Evolutionary conservation across 306 rosid genomes (phyloP).

Genomic region (Acacia melanoxylon): DNA sequence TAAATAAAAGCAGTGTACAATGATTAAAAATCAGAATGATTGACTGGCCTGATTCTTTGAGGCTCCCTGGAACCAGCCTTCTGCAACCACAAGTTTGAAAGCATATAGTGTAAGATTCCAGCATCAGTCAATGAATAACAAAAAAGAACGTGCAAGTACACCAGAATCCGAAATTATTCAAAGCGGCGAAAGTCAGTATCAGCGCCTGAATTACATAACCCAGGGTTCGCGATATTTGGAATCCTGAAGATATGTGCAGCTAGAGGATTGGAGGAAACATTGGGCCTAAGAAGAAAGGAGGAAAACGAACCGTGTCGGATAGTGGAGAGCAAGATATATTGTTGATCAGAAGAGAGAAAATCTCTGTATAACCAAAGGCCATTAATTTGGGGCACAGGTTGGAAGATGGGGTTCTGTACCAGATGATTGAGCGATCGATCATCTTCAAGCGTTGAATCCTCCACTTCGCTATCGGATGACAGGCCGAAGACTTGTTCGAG

Average conservation of each 20-base stretch:
- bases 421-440: background rate
- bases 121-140: background rate
- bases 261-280: background rate
- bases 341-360: constrained; percentile 53
- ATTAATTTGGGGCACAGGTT: constrained; percentile 41
- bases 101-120: constrained; percentile 8
- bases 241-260: background rate
- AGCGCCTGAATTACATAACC: background rate
- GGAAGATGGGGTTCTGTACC: constrained; percentile 40
- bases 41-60: constrained; percentile 57
- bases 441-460: background rate
- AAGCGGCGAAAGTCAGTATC: background rate
- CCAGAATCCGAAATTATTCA: background rate
- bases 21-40: background rate
- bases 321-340: constrained; percentile 54
- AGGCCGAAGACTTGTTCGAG: constrained; percentile 65
- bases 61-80: constrained; percentile 62
- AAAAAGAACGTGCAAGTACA: background rate
- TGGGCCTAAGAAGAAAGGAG: background rate
- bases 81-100: constrained; percentile 40
- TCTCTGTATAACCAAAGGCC: constrained; percentile 66
- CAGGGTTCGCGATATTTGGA: background rate
- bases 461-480: constrained; percentile 53
- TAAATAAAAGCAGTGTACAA: background rate
- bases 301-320: constrained; percentile 49